Evolutionary conservation across 2,329 filamentous ascomycete species (phyloP).

Genomic region (Curvularia spicifera): DNA sequence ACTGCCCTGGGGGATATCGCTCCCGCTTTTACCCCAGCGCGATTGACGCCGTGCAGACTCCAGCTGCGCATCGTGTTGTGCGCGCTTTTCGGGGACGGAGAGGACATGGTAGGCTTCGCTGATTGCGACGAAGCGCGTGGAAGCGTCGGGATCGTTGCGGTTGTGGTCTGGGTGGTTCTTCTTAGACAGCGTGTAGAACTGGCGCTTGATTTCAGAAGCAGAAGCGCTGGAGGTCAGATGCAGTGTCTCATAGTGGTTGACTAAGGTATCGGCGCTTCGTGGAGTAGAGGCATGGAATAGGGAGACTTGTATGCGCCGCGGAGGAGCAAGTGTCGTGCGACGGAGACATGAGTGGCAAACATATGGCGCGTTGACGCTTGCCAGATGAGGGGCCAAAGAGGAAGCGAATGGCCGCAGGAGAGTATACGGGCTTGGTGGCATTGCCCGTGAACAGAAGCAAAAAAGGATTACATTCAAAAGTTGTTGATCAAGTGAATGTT

Average conservation of each 20-base stretch:
- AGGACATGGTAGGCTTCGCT: slow-evolving; percentile 84
- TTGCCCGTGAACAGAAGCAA: slow-evolving; percentile 30
- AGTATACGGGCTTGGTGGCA: slow-evolving; percentile 32
- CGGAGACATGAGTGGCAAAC: slow-evolving; percentile 28
- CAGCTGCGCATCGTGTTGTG: slow-evolving; percentile 78
- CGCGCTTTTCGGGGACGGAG: slow-evolving; percentile 73
- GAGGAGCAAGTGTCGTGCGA: slow-evolving; percentile 17
- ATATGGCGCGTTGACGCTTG: slow-evolving; percentile 15
- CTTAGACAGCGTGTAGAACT: slow-evolving; percentile 92
- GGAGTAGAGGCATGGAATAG: slow-evolving; percentile 56
- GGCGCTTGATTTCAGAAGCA: slow-evolving; percentile 82
- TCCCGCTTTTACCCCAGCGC: slow-evolving; percentile 39
- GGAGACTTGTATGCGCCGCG: slow-evolving; percentile 14
- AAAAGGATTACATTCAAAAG: slow-evolving; percentile 8
- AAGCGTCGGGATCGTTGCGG: slow-evolving; percentile 73
- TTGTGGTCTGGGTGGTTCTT: slow-evolving; percentile 92
- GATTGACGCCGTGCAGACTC: slow-evolving; percentile 45
- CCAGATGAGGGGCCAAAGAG: neutral
- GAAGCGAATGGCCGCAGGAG: slow-evolving; percentile 23
- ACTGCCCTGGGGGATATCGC: slow-evolving; percentile 61
- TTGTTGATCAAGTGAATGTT: slow-evolving; percentile 17
- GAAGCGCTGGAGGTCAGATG: slow-evolving; percentile 74
- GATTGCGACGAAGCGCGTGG: slow-evolving; percentile 79
- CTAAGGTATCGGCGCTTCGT: slow-evolving; percentile 46
- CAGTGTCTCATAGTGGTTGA: slow-evolving; percentile 83